Evolutionary conservation across 2,329 filamentous ascomycete species (phyloP).

Genomic region (Chaetomium globosum): DNA sequence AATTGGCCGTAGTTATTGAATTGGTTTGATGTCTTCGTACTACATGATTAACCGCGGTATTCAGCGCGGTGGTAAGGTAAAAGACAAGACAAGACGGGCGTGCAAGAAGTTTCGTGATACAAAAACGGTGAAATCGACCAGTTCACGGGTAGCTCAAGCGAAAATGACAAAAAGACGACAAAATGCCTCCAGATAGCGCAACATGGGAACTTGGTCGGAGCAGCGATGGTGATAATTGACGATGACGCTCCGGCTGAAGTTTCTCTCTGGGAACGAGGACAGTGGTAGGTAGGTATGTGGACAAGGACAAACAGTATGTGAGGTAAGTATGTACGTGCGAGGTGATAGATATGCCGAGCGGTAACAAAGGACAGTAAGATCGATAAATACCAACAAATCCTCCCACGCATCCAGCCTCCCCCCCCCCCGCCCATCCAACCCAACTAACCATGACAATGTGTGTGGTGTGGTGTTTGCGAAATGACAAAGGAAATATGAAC

Average conservation of each 20-base stretch:
- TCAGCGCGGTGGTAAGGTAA: neutral
- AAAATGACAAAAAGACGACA: neutral
- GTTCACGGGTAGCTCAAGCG: neutral
- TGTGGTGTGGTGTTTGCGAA: neutral
- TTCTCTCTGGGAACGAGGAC: neutral
- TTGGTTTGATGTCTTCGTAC: neutral
- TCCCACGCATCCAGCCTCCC: neutral
- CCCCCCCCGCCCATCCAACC: neutral
- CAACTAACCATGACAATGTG: slow-evolving; percentile 9
- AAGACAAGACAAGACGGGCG: neutral
- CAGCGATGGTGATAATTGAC: slow-evolving; percentile 7
- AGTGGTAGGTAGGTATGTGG: neutral
- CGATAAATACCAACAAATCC: neutral
- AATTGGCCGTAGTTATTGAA: neutral
- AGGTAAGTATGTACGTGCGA: slow-evolving; percentile 2
- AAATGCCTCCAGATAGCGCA: neutral
- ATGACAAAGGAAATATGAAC: slow-evolving; percentile 12
- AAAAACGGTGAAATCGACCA: neutral
- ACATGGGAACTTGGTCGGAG: neutral
- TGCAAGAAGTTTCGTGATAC: neutral
- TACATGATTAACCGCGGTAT: neutral
- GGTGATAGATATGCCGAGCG: slow-evolving; percentile 7
- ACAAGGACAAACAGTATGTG: neutral
- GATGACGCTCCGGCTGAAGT: neutral
- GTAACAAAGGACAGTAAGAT: slow-evolving; percentile 9